Percentiles rank a stretch among this genome's conserved stretches.
phyloP scores from a whole-genome alignment of 2,329 filamentous ascomycete genomes.

The Tolypocladium amazonense region DNA sequence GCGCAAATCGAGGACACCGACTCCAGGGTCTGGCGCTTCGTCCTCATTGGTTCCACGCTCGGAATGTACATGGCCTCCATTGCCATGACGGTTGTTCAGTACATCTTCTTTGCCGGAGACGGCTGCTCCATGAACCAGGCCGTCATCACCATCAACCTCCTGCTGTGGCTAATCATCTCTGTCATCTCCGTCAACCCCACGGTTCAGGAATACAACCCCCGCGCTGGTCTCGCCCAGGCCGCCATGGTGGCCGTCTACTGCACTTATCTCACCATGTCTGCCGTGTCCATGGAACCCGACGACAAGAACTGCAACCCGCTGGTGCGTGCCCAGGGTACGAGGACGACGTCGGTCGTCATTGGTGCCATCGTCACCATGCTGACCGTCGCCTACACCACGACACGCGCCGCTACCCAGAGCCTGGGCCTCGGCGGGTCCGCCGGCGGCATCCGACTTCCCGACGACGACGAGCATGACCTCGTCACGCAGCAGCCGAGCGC shows the following conservation, averaged over 20 bases:
- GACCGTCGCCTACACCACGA: constrained; percentile 95
- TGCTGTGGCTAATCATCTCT: constrained; percentile 73
- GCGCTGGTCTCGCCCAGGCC: constrained; percentile 90
- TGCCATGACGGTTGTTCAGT: constrained; percentile 93
- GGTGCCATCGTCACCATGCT: constrained; percentile 94
- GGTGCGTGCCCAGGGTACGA: constrained; percentile 71
- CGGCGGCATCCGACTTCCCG: constrained; percentile 44
- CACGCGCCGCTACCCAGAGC: constrained; percentile 85
- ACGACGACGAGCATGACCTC: constrained; percentile 76
- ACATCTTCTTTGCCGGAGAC: constrained; percentile 80
- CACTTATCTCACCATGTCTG: constrained; percentile 96
- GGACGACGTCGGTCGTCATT: constrained; percentile 82
- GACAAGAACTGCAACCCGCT: constrained; percentile 89
- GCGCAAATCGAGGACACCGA: constrained; percentile 86
- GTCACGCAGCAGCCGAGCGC: constrained; percentile 73
- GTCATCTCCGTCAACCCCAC: constrained; percentile 79
- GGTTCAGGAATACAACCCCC: constrained; percentile 84
- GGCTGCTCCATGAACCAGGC: constrained; percentile 94
- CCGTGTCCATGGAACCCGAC: constrained; percentile 97
- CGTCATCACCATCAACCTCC: constrained; percentile 85
- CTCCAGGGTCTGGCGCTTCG: constrained; percentile 70
- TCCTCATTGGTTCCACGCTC: constrained; percentile 85
- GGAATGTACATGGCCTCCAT: constrained; percentile 88
- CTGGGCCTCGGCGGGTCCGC: constrained; percentile 56
- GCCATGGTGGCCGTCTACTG: constrained; percentile 97